phyloP scores from a whole-genome alignment of 2,329 filamentous ascomycete genomes.

The Verticillium isaacii region DNA sequence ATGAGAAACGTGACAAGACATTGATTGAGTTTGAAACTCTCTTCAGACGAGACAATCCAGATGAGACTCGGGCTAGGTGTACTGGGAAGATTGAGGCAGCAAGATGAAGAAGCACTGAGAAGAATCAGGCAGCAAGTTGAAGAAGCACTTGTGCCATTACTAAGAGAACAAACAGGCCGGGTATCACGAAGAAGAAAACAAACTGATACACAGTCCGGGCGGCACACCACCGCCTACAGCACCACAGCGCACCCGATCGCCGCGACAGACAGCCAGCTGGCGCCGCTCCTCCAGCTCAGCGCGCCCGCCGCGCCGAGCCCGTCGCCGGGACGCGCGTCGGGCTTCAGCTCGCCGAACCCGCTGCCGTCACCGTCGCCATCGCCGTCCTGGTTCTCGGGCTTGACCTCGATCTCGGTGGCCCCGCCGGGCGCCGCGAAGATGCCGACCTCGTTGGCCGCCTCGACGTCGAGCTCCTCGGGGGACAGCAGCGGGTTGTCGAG shows the following conservation, averaged over 20 bases:
- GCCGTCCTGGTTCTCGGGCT: constrained; percentile 9
- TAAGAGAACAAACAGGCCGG: neutral
- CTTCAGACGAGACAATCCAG: no score
- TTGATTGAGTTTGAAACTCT: no score
- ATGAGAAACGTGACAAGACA: no score
- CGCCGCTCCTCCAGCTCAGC: constrained; percentile 25
- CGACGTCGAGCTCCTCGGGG: constrained; percentile 37
- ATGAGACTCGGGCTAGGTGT: no score
- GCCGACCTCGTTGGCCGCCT: constrained; percentile 37
- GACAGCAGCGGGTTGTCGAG: constrained; percentile 47
- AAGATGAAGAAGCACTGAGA: no score
- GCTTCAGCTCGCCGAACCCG: constrained; percentile 21
- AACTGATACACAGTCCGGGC: neutral
- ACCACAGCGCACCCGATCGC: neutral
- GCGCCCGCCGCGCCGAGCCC: constrained; percentile 26
- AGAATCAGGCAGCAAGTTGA: no score
- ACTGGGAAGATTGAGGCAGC: no score
- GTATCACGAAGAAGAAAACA: neutral
- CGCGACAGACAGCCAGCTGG: constrained; percentile 19
- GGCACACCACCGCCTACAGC: neutral
- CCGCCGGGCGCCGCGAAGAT: constrained; percentile 48
- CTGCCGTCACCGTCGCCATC: constrained; percentile 14
- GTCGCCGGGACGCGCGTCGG: constrained; percentile 22
- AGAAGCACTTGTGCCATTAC: neutral
- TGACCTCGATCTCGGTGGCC: constrained; percentile 37